Percentiles rank a stretch among this genome's conserved stretches.
These are phyloP conservation scores for Prunus davidiana DNA, from an alignment of 306 rosid species.

Conservation along the genomic window DNA sequence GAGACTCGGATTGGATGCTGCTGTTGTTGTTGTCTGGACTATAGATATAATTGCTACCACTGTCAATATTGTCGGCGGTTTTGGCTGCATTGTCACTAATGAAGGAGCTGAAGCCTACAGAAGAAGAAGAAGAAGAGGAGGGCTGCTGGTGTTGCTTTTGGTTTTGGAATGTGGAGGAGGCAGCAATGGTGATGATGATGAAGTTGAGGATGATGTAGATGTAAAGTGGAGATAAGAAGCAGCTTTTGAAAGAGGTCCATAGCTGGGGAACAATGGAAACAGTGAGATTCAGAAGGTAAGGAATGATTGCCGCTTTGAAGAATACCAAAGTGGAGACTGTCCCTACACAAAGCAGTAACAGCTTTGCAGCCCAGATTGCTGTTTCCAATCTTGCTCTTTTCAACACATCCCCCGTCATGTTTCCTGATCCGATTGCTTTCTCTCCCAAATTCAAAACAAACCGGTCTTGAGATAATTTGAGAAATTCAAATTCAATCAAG, in stretches of 20 bases:
- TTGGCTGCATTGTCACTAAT: background rate
- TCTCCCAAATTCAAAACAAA: background rate
- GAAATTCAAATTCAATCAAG: background rate
- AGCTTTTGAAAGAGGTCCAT: slow-evolving; percentile 48
- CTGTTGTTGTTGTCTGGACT: background rate
- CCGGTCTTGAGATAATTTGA: background rate
- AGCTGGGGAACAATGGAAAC: slow-evolving; percentile 60
- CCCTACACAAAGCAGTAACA: slow-evolving; percentile 54
- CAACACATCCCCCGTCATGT: slow-evolving; percentile 9
- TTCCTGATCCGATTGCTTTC: too few species aligned
- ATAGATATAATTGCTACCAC: background rate
- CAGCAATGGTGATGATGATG: slow-evolving; percentile 70
- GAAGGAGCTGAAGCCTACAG: background rate
- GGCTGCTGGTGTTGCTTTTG: background rate
- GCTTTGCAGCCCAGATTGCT: slow-evolving; percentile 46
- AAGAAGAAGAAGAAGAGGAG: background rate
- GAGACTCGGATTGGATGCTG: background rate
- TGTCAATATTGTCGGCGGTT: background rate
- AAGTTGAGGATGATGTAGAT: slow-evolving; percentile 61
- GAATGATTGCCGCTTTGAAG: slow-evolving; percentile 60
- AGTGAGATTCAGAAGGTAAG: slow-evolving; percentile 39
- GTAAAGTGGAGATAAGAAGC: slow-evolving; percentile 50
- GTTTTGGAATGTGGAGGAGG: slow-evolving; percentile 42
- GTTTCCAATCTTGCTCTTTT: slow-evolving; percentile 39
- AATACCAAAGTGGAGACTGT: slow-evolving; percentile 43